Percentiles rank a stretch among this genome's conserved stretches.
Conservation (phyloP, 257 asterid species). For the Capsicum baccatum region DNA sequence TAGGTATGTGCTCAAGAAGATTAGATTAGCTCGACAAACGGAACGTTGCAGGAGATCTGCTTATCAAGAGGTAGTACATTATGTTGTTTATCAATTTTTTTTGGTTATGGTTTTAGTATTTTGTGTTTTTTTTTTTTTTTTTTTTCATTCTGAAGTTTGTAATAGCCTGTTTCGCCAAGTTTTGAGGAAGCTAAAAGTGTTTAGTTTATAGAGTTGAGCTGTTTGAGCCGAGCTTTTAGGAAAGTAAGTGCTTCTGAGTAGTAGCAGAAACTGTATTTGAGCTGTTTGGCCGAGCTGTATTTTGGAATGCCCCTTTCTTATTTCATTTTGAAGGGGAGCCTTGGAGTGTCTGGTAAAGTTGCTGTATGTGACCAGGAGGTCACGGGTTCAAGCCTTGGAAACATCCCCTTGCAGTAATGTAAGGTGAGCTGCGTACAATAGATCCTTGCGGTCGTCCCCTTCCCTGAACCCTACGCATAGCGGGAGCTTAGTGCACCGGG, state of each 20-base stretch:
- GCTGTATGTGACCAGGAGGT: too few species aligned
- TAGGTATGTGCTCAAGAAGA: constrained; percentile 97
- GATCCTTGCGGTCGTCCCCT: too few species aligned
- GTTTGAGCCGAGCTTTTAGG: background rate
- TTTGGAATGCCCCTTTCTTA: too few species aligned
- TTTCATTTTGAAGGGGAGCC: too few species aligned
- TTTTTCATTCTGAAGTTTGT: background rate
- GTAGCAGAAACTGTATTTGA: background rate
- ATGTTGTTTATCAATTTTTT: background rate
- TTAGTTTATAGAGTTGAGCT: background rate
- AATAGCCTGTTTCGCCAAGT: background rate
- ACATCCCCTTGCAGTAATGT: too few species aligned
- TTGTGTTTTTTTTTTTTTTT: background rate
- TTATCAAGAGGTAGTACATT: constrained; percentile 90
- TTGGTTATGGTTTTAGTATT: constrained; percentile 15
- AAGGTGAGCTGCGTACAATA: too few species aligned
- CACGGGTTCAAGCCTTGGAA: too few species aligned
- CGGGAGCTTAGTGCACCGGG: too few species aligned
- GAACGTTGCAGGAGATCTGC: constrained; percentile 99
- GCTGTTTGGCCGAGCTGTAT: too few species aligned
- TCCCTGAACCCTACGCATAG: too few species aligned
- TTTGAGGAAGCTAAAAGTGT: background rate
- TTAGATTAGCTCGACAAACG: constrained; percentile 93
- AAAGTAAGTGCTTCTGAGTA: background rate
- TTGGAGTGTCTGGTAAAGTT: too few species aligned